Conservation (phyloP, 768 basidiomycete species). For the Trametes cinnabarina region DNA sequence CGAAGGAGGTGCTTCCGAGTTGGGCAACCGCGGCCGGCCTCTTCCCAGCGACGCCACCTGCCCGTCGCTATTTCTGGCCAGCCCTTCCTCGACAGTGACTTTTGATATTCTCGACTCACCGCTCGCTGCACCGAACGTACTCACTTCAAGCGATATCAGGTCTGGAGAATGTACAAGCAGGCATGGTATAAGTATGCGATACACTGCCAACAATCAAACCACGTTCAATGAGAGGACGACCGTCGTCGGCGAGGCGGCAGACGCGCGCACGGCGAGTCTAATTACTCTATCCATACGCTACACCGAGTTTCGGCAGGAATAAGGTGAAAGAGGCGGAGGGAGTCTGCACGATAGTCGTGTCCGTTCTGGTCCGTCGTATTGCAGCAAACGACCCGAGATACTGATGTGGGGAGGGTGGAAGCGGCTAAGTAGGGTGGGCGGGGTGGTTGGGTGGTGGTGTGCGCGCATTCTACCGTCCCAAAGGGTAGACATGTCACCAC, state of each 20-base stretch:
- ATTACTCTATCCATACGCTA: slow-evolving; percentile 20
- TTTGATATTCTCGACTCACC: no score
- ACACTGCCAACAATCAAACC: slow-evolving; percentile 17
- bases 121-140: no score
- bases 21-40: not conserved
- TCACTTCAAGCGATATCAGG: no score
- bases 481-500: not conserved
- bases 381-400: not conserved
- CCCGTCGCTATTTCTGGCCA: slow-evolving; percentile 10
- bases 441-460: not conserved
- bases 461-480: not conserved
- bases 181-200: slow-evolving; percentile 20
- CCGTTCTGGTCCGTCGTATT: not conserved
- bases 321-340: not conserved
- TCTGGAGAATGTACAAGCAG: slow-evolving; percentile 1
- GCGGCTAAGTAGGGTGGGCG: not conserved
- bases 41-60: not conserved
- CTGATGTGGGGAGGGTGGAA: not conserved
- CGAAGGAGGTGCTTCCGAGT: not conserved
- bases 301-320: no score
- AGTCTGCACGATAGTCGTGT: slow-evolving; percentile 1
- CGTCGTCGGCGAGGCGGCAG: no score
- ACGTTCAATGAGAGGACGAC: not conserved
- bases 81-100: no score
- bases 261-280: slow-evolving; percentile 15